Conservation (phyloP, 257 asterid species). For the Verbascum thapsus region DNA sequence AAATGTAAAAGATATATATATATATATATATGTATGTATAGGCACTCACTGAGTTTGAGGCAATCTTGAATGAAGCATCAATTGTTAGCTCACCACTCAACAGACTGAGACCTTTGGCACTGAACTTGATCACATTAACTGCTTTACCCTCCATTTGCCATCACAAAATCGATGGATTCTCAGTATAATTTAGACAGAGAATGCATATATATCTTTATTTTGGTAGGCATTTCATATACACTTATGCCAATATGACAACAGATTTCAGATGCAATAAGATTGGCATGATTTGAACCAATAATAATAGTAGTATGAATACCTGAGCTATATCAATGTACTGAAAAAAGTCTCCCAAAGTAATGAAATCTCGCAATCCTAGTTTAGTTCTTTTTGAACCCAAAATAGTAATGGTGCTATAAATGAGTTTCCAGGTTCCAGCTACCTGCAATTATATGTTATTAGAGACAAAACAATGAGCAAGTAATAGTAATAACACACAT, state of each 20-base stretch:
- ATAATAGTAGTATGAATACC: slow-evolving; percentile 44
- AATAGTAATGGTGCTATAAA: slow-evolving; percentile 79
- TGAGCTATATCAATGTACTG: slow-evolving; percentile 62
- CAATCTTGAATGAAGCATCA: slow-evolving; percentile 72
- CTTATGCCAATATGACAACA: too few relatives aligned
- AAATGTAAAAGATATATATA: not conserved
- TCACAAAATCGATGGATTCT: slow-evolving; percentile 41
- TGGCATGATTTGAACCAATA: too few relatives aligned
- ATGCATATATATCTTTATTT: too few relatives aligned
- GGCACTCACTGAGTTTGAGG: slow-evolving; percentile 65
- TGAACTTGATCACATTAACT: slow-evolving; percentile 60
- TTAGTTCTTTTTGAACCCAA: slow-evolving; percentile 87
- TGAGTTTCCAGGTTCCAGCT: slow-evolving; percentile 85
- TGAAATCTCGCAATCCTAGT: slow-evolving; percentile 86
- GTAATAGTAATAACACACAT: too few relatives aligned
- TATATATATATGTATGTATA: slow-evolving; percentile 15
- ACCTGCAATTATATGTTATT: slow-evolving; percentile 41
- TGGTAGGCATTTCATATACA: too few relatives aligned
- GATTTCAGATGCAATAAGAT: too few relatives aligned
- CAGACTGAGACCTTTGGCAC: slow-evolving; percentile 57
- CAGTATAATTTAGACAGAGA: slow-evolving; percentile 22
- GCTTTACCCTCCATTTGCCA: slow-evolving; percentile 70
- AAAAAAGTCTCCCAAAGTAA: slow-evolving; percentile 67
- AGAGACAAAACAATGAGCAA: not conserved
- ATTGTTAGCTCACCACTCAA: slow-evolving; percentile 54